These are phyloP conservation scores for Candida adriatica DNA, from an alignment of 805 yeast species.

Conservation along the genomic window DNA sequence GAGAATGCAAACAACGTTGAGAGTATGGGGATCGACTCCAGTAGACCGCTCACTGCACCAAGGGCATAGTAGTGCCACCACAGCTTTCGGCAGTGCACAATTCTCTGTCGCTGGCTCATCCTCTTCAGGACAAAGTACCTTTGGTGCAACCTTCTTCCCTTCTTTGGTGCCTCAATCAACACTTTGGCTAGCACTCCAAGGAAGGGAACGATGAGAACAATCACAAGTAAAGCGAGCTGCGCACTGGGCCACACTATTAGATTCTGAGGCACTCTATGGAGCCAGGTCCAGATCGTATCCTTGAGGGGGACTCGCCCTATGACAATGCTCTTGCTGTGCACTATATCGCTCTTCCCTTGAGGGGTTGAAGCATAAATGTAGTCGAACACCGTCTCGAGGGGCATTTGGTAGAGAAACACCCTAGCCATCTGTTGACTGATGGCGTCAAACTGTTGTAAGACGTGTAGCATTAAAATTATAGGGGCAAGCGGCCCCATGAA, in stretches of 20 bases:
- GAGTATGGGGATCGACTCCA: slow-evolving; percentile 5
- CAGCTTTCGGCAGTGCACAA: slow-evolving; percentile 1
- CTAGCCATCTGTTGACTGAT: slow-evolving; percentile 6
- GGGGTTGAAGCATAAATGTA: slow-evolving; percentile 1
- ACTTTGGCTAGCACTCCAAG: slow-evolving; percentile 7
- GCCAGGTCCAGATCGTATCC: too few species aligned
- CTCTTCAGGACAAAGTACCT: slow-evolving; percentile 8
- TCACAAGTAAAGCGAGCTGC: slow-evolving; percentile 3
- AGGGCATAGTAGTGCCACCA: slow-evolving; percentile 8
- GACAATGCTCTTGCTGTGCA: slow-evolving; percentile 4
- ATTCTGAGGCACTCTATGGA: slow-evolving; percentile 4
- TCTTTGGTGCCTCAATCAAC: slow-evolving; percentile 6
- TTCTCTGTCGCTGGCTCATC: slow-evolving; percentile 1
- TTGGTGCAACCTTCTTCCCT: slow-evolving; percentile 5
- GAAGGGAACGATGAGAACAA: slow-evolving; percentile 8
- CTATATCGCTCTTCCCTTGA: slow-evolving; percentile 1
- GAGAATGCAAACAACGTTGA: slow-evolving; percentile 10
- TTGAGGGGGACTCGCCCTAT: background rate
- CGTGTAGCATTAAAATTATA: slow-evolving; percentile 5
- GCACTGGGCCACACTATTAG: slow-evolving; percentile 3
- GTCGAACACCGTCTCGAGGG: slow-evolving; percentile 9
- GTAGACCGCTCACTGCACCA: slow-evolving; percentile 5
- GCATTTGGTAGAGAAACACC: slow-evolving; percentile 7
- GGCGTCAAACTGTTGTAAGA: slow-evolving; percentile 6
- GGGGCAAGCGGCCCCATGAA: slow-evolving; percentile 9